Conservation (phyloP, 306 rosid species). For the Rosa chinensis region DNA sequence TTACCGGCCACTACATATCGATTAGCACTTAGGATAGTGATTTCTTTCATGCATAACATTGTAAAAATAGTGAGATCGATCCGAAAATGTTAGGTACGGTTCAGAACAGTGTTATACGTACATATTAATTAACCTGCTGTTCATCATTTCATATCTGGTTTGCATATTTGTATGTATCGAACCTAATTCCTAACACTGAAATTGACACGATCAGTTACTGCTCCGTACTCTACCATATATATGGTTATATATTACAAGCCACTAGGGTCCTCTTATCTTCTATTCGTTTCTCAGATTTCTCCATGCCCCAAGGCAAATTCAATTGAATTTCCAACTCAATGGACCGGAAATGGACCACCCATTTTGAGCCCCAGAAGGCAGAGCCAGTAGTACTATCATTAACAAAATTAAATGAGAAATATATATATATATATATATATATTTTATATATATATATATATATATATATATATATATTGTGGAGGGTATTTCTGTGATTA, state of each 20-base stretch:
- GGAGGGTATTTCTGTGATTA: conserved; percentile 14
- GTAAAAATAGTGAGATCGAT: not conserved
- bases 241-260: too few species aligned
- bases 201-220: not conserved
- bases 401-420: not conserved
- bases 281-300: not conserved
- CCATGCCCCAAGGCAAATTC: not conserved
- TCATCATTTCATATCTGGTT: not conserved
- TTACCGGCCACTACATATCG: not conserved
- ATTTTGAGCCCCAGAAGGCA: not conserved
- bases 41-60: not conserved
- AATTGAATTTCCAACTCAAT: not conserved
- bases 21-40: not conserved
- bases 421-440: not conserved
- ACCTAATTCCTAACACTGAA: not conserved
- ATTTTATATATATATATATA: too few species aligned
- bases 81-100: not conserved
- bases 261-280: not conserved
- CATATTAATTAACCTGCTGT: not conserved
- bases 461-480: too few species aligned
- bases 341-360: conserved; percentile 9
- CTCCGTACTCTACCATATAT: not conserved
- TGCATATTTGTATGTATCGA: not conserved
- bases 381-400: not conserved
- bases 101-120: not conserved